A percentile compares a stretch with the other conserved stretches of the same genome.
These are phyloP conservation scores for Coemansia sp. DNA, from an alignment of 192 early-diverging fungal species.

Conservation along the genomic window DNA sequence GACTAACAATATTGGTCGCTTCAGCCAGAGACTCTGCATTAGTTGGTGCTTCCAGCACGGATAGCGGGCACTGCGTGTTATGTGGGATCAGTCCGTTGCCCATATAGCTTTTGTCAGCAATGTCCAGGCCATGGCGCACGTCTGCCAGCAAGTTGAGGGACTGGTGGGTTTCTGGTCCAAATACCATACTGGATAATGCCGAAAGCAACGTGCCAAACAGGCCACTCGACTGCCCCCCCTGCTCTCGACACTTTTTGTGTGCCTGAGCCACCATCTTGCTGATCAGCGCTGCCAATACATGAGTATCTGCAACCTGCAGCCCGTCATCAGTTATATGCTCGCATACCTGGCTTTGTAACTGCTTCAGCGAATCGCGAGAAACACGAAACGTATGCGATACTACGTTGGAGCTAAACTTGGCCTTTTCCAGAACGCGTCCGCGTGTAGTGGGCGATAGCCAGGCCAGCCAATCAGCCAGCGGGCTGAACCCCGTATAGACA, in stretches of 20 bases:
- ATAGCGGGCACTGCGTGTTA: slow-evolving; percentile 27
- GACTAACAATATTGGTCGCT: slow-evolving; percentile 7
- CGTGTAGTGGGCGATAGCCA: slow-evolving; percentile 48
- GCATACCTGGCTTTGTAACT: slow-evolving; percentile 15
- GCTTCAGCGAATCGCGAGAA: slow-evolving; percentile 9
- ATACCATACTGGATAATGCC: not conserved
- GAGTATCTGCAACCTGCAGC: slow-evolving; percentile 4
- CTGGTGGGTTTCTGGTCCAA: slow-evolving; percentile 17
- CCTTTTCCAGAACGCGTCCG: slow-evolving; percentile 23
- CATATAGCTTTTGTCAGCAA: slow-evolving; percentile 30
- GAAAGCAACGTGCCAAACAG: not conserved
- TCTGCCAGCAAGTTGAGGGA: slow-evolving; percentile 36
- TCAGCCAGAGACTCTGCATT: slow-evolving; percentile 14
- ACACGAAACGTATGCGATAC: slow-evolving; percentile 40
- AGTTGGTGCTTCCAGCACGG: slow-evolving; percentile 27
- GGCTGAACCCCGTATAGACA: slow-evolving; percentile 27
- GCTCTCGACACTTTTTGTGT: slow-evolving; percentile 22
- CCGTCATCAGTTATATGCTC: not conserved
- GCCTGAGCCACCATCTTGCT: slow-evolving; percentile 40
- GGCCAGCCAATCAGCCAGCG: slow-evolving; percentile 41
- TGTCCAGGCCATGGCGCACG: slow-evolving; percentile 30
- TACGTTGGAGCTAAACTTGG: slow-evolving; percentile 22
- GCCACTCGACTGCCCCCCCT: not conserved
- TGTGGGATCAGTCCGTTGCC: slow-evolving; percentile 45
- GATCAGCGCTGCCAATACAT: slow-evolving; percentile 40